A percentile compares a stretch with the other conserved stretches of the same genome.
phyloP scores from a whole-genome alignment of 495 filamentous ascomycete species.

The Lophiotrema nucula region DNA sequence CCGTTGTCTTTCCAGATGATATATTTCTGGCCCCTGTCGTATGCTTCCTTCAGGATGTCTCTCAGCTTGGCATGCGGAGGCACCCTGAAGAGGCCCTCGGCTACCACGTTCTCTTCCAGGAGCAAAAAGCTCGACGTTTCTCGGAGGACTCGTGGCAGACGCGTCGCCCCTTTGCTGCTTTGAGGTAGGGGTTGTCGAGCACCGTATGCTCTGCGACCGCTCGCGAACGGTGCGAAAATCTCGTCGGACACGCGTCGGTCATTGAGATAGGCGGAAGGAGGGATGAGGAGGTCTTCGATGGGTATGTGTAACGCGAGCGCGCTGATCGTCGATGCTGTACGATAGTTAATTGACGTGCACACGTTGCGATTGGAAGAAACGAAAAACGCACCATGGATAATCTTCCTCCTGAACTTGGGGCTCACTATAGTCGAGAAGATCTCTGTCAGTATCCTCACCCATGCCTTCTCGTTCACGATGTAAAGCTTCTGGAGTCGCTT shows the following conservation, averaged over 20 bases:
- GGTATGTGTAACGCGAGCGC: conserved; percentile 50
- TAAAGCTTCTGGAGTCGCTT: conserved; percentile 55
- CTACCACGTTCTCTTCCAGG: conserved; percentile 43
- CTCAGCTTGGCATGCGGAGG: conserved; percentile 48
- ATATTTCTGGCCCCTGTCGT: conserved; percentile 54
- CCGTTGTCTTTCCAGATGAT: conserved; percentile 50
- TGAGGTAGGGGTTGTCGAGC: conserved; percentile 46
- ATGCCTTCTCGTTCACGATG: conserved; percentile 57
- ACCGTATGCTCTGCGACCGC: conserved; percentile 47
- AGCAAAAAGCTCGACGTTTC: conserved; percentile 55
- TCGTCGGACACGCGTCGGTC: conserved; percentile 50
- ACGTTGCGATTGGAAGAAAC: not conserved
- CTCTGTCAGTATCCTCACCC: conserved; percentile 57
- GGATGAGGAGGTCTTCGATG: conserved; percentile 52
- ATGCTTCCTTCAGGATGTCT: conserved; percentile 52
- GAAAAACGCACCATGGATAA: conserved; percentile 48
- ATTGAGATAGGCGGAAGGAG: conserved; percentile 52
- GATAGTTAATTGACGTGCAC: conserved; percentile 1
- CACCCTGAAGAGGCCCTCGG: conserved; percentile 55
- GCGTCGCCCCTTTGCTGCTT: conserved; percentile 41
- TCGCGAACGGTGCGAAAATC: conserved; percentile 51
- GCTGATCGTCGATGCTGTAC: conserved; percentile 48
- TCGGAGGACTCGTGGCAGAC: conserved; percentile 51
- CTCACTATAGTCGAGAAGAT: conserved; percentile 57
- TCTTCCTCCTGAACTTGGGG: conserved; percentile 58